A percentile compares a stretch with the other conserved stretches of the same genome.
Evolutionary conservation across 495 filamentous ascomycete species (phyloP).

Genomic region (Hypoxylon fuscum): DNA sequence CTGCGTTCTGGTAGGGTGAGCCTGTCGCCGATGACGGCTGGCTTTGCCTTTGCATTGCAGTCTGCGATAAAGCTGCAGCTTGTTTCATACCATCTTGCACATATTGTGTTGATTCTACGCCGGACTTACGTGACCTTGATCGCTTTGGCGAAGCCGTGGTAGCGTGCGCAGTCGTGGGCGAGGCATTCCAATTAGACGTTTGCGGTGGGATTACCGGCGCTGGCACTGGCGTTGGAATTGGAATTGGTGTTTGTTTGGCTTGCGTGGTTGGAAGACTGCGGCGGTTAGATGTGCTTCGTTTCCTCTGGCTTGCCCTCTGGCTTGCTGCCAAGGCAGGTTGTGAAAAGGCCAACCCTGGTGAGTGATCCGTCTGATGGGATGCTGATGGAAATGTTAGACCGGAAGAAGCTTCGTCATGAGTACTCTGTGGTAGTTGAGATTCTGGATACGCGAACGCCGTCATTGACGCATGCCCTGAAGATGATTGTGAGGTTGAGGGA

Average conservation of each 20-base stretch:
- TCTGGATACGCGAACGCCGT: constrained; percentile 36
- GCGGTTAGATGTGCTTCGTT: constrained; percentile 14
- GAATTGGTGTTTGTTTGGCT: constrained; percentile 25
- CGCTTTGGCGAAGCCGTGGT: constrained; percentile 29
- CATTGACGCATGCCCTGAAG: constrained; percentile 15
- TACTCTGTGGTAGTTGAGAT: constrained; percentile 21
- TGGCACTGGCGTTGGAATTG: constrained; percentile 15
- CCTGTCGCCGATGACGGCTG: constrained; percentile 32
- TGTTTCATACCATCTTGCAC: constrained; percentile 26
- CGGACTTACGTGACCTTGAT: constrained; percentile 35
- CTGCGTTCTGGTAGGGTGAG: constrained; percentile 37
- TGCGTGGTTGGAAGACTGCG: constrained; percentile 38
- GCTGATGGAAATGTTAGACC: constrained; percentile 20
- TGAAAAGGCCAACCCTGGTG: constrained; percentile 3
- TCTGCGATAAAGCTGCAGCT: constrained; percentile 22
- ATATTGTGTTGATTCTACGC: constrained; percentile 23
- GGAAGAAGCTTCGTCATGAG: constrained; percentile 16
- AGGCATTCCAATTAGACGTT: constrained; percentile 29
- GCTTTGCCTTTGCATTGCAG: constrained; percentile 11
- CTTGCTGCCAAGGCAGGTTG: constrained; percentile 5
- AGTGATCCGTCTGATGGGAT: constrained; percentile 12
- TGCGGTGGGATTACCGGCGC: constrained; percentile 26
- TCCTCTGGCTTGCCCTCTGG: constrained; percentile 13
- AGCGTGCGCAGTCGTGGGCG: constrained; percentile 19
- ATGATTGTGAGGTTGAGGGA: constrained; percentile 18